phyloP scores from a whole-genome alignment of 768 basidiomycete genomes.

The Scleroderma bovista region DNA sequence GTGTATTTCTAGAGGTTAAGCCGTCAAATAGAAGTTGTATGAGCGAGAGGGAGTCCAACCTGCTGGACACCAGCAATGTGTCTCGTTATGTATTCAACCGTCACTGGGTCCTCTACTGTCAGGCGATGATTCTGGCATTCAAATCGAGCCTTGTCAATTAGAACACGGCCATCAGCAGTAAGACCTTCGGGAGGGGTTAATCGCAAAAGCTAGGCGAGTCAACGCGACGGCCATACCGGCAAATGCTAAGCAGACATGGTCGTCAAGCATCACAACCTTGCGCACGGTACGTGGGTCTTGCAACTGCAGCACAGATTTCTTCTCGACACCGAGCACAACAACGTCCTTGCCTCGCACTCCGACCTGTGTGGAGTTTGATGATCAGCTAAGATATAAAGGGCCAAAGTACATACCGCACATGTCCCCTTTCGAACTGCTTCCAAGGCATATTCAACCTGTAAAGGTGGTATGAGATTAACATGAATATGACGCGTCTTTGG shows the following conservation, averaged over 20 bases:
- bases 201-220: constrained; percentile 6
- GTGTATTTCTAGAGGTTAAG: constrained; percentile 70
- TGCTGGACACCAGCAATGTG: constrained; percentile 99
- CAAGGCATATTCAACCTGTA: constrained; percentile 95
- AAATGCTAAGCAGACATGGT: constrained; percentile 95
- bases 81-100: constrained; percentile 96
- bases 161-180: constrained; percentile 94
- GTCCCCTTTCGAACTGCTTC: constrained; percentile 97
- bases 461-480: constrained; percentile 14
- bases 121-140: constrained; percentile 97
- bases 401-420: constrained; percentile 66
- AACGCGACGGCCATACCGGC: constrained; percentile 61
- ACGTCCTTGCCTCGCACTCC: constrained; percentile 93
- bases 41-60: constrained; percentile 38
- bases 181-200: constrained; percentile 52
- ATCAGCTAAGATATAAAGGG: background rate
- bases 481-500: constrained; percentile 21
- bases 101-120: constrained; percentile 97
- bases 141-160: constrained; percentile 96
- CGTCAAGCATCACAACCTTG: constrained; percentile 98
- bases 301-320: constrained; percentile 95
- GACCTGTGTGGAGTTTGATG: constrained; percentile 48
- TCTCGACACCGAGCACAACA: constrained; percentile 96
- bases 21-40: background rate
- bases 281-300: constrained; percentile 97